phyloP scores from a whole-genome alignment of 169 alveolate species.

The Amoebophrya sp. region DNA sequence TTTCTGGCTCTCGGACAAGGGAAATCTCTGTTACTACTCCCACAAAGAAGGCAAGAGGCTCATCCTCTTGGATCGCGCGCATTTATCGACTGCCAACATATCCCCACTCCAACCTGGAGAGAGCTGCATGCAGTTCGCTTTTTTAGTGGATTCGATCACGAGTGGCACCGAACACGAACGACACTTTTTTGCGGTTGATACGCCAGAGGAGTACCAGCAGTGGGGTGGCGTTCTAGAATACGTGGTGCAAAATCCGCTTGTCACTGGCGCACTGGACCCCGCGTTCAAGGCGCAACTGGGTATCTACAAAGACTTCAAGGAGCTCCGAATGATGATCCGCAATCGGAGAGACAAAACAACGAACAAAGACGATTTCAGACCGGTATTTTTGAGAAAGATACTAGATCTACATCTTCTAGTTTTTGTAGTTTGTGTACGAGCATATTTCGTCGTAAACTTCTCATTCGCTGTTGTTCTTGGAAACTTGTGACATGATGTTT shows the following conservation, averaged over 20 bases:
- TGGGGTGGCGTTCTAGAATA: background rate
- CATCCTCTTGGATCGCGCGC: background rate
- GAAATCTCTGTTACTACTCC: background rate
- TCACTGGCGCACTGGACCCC: background rate
- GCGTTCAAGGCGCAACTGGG: constrained; percentile 16
- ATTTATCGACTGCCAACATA: background rate
- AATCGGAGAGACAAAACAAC: constrained; percentile 2
- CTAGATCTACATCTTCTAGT: background rate
- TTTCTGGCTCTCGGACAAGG: background rate
- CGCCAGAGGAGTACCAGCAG: background rate
- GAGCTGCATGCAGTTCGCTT: background rate
- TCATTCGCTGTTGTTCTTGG: background rate
- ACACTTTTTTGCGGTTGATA: background rate
- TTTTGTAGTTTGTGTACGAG: background rate
- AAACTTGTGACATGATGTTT: background rate
- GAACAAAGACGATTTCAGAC: constrained; percentile 11
- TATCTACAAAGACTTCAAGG: background rate
- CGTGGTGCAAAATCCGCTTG: background rate
- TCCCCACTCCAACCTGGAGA: background rate
- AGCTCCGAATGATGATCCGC: background rate
- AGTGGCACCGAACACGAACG: background rate
- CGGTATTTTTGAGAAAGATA: too few relatives aligned
- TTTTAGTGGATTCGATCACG: background rate
- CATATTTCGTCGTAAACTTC: background rate
- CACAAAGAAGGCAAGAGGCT: constrained; percentile 17